Conservation (phyloP, 2,329 filamentous ascomycete species). For the Microdochium nivale region DNA sequence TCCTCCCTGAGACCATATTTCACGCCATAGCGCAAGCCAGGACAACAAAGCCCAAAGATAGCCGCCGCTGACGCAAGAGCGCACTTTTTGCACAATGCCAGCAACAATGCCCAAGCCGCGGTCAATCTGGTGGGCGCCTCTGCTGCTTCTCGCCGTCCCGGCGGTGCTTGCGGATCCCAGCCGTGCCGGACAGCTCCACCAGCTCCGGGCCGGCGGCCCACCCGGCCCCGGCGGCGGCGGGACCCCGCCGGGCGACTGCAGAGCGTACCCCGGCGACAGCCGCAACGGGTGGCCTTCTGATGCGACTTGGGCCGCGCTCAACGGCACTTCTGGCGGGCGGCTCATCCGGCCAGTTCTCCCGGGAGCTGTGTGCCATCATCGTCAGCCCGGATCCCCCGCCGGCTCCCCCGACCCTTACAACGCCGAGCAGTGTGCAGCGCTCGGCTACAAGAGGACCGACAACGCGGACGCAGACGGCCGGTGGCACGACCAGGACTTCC, state of each 20-base stretch:
- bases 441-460: too few species aligned
- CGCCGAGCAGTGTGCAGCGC: too few species aligned
- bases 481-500: conserved; percentile 26
- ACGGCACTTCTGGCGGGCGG: background rate
- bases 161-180: background rate
- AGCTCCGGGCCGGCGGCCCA: background rate
- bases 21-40: too few species aligned
- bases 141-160: background rate
- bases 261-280: background rate
- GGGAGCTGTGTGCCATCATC: conserved; percentile 37
- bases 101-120: too few species aligned
- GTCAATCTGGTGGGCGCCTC: too few species aligned
- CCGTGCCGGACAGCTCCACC: background rate
- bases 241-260: background rate
- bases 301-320: background rate
- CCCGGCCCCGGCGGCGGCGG: background rate
- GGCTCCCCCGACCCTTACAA: too few species aligned
- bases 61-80: too few species aligned
- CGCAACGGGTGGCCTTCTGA: background rate
- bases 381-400: too few species aligned
- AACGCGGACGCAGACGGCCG: conserved; percentile 13
- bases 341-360: conserved; percentile 33
- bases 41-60: too few species aligned
- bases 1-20: too few species aligned
- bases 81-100: too few species aligned